Base-by-base conservation (phyloP, 2,329 filamentous ascomycete species). In the Colletotrichum shisoi region DNA sequence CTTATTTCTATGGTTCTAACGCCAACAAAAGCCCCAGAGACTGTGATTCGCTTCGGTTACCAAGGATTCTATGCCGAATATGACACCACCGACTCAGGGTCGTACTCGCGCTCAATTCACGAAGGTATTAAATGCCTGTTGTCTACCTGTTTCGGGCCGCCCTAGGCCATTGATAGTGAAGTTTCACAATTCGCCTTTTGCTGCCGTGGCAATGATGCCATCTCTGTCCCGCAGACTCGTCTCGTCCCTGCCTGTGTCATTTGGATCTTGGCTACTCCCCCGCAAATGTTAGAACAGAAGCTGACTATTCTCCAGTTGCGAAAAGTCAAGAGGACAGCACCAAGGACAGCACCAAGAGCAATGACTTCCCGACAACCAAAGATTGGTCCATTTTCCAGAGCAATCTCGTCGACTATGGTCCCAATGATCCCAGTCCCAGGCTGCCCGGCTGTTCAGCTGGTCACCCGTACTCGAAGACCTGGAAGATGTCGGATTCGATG, bases 401-500 rank as follows among this genome's bases (percentile, higher is more conserved):
- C 53, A 57, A 63, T 15, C 56, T 70, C 9, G 63, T 63, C 4
- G 67, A 68, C 48, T 60, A 67, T 39, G 53, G 56, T 8, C n/a
- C 48, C 6, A 52, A 68, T 4, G 61, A 58, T 19, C 49, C 56
- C 17, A 57, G 24, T 9, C 62, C 69, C 19, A 58, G 67, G 9
- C 42, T 66, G 11, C 67, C 69, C 15, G 67, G 62, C 31, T 67
- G 69, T 54, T 66, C 69, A 15, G 54, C 69, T 13, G 63, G 67
- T 7, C 59, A 68, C 39, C 62, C 62, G 5, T 52, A 61, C 24
- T 70, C 61, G 46, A 68, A 65, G 51, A 58, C 62, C 7, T 72
- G 71, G 72, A 66, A 49, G 42, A 51, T 76, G 40, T 71, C 73
- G 5, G 62, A 71, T n/a, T 72, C 73, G 2, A 71, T 69, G 49